These are phyloP conservation scores for Colletotrichum truncatum DNA, from an alignment of 2,329 filamentous ascomycete genomes.

Conservation along the genomic window DNA sequence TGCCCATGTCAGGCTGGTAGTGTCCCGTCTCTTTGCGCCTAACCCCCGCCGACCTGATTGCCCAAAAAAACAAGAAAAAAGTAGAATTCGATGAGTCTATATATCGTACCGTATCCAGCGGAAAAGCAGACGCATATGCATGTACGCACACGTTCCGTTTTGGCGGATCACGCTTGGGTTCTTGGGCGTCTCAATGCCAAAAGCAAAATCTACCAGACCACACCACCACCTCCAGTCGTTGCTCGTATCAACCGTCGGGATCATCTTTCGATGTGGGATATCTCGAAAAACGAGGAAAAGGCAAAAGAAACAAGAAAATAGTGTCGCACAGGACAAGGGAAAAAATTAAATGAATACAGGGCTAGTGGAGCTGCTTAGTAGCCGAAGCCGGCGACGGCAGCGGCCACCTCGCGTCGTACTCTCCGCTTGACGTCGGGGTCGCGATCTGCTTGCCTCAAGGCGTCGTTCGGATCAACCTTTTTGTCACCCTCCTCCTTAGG, in stretches of 20 bases:
- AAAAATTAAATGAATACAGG: background rate
- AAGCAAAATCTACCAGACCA: conserved; percentile 7
- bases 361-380: conserved; percentile 8
- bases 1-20: background rate
- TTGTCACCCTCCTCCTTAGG: conserved; percentile 15
- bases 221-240: background rate
- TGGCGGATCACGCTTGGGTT: no score
- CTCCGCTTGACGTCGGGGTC: conserved; percentile 15
- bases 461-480: conserved; percentile 29
- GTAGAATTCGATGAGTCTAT: background rate
- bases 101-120: conserved; percentile 21
- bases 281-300: background rate
- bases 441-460: conserved; percentile 20
- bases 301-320: background rate
- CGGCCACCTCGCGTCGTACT: conserved; percentile 20
- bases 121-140: background rate
- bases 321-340: no score
- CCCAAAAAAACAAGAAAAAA: background rate
- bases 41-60: background rate
- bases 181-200: background rate
- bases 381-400: conserved; percentile 24
- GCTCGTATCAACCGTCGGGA: background rate
- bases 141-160: background rate
- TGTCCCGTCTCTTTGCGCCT: conserved; percentile 7
- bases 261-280: conserved; percentile 9